phyloP scores from a whole-genome alignment of 805 yeast species.

The Candida orba region DNA sequence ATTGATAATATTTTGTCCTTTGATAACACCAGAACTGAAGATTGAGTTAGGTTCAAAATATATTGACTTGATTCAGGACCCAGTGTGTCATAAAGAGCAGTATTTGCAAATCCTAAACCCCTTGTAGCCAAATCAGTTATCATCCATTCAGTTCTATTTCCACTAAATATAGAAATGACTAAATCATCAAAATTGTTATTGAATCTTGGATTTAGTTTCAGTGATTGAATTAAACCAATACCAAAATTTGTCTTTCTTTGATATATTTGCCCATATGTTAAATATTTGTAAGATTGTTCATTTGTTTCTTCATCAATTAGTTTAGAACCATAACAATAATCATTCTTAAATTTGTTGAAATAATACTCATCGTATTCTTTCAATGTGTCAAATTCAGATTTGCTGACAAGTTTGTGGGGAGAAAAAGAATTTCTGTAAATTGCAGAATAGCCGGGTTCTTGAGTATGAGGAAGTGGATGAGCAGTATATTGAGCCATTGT shows the following conservation, averaged over 20 bases:
- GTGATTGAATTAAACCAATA: constrained; percentile 36
- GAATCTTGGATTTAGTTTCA: constrained; percentile 6
- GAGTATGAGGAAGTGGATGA: constrained; percentile 9
- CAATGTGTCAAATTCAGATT: constrained; percentile 26
- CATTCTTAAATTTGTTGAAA: constrained; percentile 26
- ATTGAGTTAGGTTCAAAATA: constrained; percentile 50
- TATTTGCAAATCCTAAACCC: constrained; percentile 31
- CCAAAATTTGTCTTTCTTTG: constrained; percentile 39
- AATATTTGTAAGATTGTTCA: constrained; percentile 27
- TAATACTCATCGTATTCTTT: constrained; percentile 34
- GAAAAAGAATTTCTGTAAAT: constrained; percentile 32
- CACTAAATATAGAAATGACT: constrained; percentile 45
- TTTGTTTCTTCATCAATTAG: constrained; percentile 23
- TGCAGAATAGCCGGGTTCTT: constrained; percentile 34
- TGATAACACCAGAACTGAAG: constrained; percentile 54
- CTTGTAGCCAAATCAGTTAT: constrained; percentile 50
- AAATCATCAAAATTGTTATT: constrained; percentile 24
- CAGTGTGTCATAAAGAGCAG: constrained; percentile 49
- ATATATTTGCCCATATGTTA: constrained; percentile 34
- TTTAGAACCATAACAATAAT: constrained; percentile 10
- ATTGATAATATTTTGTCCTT: constrained; percentile 36
- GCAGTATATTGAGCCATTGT: constrained; percentile 4
- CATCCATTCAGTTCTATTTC: constrained; percentile 57
- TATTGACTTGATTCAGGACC: constrained; percentile 55
- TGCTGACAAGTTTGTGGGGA: constrained; percentile 19